Conservation (phyloP, 257 asterid species). For the Nicotiana otophora region DNA sequence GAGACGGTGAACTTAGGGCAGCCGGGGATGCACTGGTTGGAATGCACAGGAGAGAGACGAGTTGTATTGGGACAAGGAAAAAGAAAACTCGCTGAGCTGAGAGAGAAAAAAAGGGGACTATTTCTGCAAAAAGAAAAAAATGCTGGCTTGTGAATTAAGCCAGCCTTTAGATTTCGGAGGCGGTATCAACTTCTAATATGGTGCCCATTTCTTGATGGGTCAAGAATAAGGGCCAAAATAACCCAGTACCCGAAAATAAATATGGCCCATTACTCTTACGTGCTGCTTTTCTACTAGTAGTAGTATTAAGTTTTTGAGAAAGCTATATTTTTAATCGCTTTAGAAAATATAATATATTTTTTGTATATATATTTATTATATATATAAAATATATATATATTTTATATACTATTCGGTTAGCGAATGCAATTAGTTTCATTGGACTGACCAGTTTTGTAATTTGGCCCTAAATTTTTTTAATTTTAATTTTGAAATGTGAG, state of each 20-base stretch:
- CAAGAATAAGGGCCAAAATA: neutral
- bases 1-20: neutral
- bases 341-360: too few relatives aligned
- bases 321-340: too few relatives aligned
- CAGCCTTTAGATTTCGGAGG: neutral
- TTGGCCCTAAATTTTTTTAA: too few relatives aligned
- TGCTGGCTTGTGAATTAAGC: neutral
- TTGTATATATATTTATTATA: too few relatives aligned
- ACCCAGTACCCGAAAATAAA: neutral
- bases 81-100: neutral
- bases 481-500: too few relatives aligned
- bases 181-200: too few relatives aligned
- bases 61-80: neutral
- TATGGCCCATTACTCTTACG: neutral
- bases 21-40: neutral
- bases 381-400: too few relatives aligned
- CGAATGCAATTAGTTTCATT: too few relatives aligned
- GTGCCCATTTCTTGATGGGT: neutral
- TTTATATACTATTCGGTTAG: too few relatives aligned
- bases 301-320: too few relatives aligned
- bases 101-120: neutral
- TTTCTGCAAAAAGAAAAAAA: neutral
- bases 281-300: neutral
- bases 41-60: neutral
- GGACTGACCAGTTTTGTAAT: too few relatives aligned